Percentiles rank a stretch among this genome's conserved stretches.
Evolutionary conservation across 768 basidiomycete genomes (phyloP).

Genomic region (Heimioporus sp.): DNA sequence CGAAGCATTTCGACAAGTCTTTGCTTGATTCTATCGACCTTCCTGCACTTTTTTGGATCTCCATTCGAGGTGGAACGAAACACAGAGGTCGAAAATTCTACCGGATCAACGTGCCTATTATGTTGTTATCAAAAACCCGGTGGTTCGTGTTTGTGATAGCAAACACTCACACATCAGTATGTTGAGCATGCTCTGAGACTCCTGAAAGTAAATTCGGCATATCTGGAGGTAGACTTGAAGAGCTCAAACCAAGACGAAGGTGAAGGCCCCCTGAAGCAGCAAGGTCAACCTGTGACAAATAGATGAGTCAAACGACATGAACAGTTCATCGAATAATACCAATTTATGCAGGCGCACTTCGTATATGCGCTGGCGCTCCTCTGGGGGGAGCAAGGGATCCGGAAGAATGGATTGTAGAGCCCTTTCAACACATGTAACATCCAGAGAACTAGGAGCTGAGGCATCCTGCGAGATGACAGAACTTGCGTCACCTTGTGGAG

Average conservation of each 20-base stretch:
- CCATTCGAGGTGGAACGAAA: background rate
- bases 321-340: background rate
- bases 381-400: background rate
- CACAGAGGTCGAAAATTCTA: background rate
- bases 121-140: background rate
- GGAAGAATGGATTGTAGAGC: background rate
- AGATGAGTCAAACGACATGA: background rate
- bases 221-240: background rate
- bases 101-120: background rate
- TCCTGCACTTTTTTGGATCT: background rate
- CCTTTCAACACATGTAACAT: background rate
- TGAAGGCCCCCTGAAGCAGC: background rate
- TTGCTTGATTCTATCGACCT: background rate
- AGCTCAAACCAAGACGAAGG: background rate
- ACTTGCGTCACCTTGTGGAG: no score
- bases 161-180: no score
- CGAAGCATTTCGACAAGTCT: background rate
- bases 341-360: background rate
- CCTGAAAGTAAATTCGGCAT: background rate
- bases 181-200: background rate
- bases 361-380: slow-evolving; percentile 2
- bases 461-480: no score
- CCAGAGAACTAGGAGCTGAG: no score
- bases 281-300: background rate
- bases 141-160: background rate